Conservation (phyloP, 176 grass and related monocot genomes). For the Hordeum marinum region DNA sequence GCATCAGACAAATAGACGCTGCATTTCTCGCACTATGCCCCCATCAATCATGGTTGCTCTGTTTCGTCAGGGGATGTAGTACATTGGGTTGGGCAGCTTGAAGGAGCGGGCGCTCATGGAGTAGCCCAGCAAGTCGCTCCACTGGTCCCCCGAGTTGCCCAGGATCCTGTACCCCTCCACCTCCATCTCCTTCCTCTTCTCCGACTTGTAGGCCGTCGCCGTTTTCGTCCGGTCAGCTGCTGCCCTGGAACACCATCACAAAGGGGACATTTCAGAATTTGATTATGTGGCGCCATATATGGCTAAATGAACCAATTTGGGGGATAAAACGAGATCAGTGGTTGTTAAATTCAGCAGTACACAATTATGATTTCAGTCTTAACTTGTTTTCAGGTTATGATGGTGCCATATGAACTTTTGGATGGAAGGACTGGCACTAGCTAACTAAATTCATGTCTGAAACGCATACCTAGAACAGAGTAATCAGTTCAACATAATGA, state of each 20-base stretch:
- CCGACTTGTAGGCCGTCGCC: conserved; percentile 51
- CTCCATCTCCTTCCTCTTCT: conserved; percentile 61
- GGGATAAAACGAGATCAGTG: too few species aligned
- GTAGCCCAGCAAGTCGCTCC: conserved; percentile 74
- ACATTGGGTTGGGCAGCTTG: conserved; percentile 89
- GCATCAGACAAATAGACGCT: conserved; percentile 22
- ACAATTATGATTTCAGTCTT: too few species aligned
- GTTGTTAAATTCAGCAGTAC: too few species aligned
- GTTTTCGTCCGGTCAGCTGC: conserved; percentile 51
- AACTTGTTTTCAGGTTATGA: too few species aligned
- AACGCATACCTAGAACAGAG: not conserved
- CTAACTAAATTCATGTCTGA: not conserved
- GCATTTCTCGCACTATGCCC: not conserved
- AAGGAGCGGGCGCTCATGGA: conserved; percentile 65
- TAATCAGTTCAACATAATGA: not conserved
- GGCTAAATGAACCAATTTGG: too few species aligned
- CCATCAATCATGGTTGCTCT: not conserved
- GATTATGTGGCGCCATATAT: too few species aligned
- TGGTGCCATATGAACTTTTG: too few species aligned
- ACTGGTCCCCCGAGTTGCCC: conserved; percentile 84
- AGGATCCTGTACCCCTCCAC: conserved; percentile 66
- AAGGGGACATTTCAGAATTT: not conserved
- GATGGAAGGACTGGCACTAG: too few species aligned
- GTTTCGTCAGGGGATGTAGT: conserved; percentile 47
- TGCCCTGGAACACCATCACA: conserved; percentile 26